Evolutionary conservation across 1,284 basidiomycete genomes (phyloP), one percentile per base, ranked within the genome.

Genomic region (Anthracocystis panici-leucophaei): DNA sequence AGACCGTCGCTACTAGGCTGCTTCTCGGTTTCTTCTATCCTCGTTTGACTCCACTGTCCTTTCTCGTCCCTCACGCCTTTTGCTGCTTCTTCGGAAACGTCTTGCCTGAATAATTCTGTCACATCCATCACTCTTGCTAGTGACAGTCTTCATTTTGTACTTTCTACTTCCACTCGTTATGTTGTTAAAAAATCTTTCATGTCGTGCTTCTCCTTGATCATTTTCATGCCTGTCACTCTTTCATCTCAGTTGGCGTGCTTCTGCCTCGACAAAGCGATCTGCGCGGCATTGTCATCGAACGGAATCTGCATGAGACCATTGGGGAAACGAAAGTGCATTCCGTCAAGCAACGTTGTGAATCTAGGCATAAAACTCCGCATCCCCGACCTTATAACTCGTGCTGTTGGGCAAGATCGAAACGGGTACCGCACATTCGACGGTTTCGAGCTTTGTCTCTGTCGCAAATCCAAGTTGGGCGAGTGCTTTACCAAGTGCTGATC

Each of bases 341-440:
- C 44, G 20, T 25, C 44, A 31, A 31, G 18, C 18, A 6, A 20
- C 7, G 49, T 21, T n/a, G 33, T 31, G 25, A 38, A 18, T 16
- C 38, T 65, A 82, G 11, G 80, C 80, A 35, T 70, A 74, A 44
- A 83, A 75, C 20, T 69, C 68, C 2, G 77, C 79, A 27, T 77
- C 69, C 16, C 74, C 68, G 6, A 78, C 65, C 35, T 67, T 66
- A 45, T 74, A 79, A 27, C 68, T 71, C 9, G 81, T 80, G 33
- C 74, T 79, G 63, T 80, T 78, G 9, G 83, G 77, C 44, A 83
- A 51, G 40, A 84, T 74, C 14, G 54, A 62, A 2, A 84, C 64
- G 5, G 83, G 81, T 9, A 84, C 79, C 2, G 81, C 75, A 52
- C 82, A 84, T 50, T 84, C 83, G 16, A 84, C 82, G 10, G 82